A percentile compares a stretch with the other conserved stretches of the same genome.
Evolutionary conservation across 2,329 filamentous ascomycete species (phyloP).

Genomic region (Penicillium sp.): DNA sequence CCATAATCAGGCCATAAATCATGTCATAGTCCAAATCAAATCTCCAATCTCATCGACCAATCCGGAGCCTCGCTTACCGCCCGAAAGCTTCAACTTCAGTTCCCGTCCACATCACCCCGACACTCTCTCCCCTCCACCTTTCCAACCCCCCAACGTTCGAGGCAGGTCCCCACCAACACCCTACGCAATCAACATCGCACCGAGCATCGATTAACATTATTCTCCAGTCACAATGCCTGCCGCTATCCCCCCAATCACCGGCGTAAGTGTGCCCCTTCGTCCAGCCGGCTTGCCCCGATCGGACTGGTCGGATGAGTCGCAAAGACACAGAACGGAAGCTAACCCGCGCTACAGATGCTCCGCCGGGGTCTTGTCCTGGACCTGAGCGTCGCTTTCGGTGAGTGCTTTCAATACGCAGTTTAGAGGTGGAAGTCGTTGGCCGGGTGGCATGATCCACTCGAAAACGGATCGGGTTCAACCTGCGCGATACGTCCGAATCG

Average conservation of each 20-base stretch:
- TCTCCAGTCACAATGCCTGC: conserved; percentile 39
- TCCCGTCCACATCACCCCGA: conserved; percentile 24
- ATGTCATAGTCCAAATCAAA: not conserved
- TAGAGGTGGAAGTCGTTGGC: not conserved
- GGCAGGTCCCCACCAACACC: conserved; percentile 26
- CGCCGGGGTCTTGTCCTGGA: conserved; percentile 66
- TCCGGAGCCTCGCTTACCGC: conserved; percentile 41
- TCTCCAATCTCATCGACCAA: conserved; percentile 22
- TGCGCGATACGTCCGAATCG: not conserved
- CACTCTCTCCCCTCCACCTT: conserved; percentile 21
- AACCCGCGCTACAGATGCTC: conserved; percentile 56
- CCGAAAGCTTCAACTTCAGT: conserved; percentile 39
- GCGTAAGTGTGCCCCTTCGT: conserved; percentile 40
- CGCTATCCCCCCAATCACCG: conserved; percentile 47
- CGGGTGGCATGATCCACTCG: conserved; percentile 19
- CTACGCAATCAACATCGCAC: conserved; percentile 1
- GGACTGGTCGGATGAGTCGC: conserved; percentile 10
- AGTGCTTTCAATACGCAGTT: conserved; percentile 31
- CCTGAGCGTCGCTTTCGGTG: conserved; percentile 65
- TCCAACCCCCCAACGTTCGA: conserved; percentile 22
- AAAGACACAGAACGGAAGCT: conserved; percentile 8
- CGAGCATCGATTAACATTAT: conserved; percentile 16
- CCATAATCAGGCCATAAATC: not conserved
- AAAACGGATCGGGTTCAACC: conserved; percentile 1
- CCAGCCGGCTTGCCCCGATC: conserved; percentile 19